Evolutionary conservation across 305 asterid genomes (phyloP), one percentile per base, ranked within the genome.

Genomic region (Plantago coronopus): DNA sequence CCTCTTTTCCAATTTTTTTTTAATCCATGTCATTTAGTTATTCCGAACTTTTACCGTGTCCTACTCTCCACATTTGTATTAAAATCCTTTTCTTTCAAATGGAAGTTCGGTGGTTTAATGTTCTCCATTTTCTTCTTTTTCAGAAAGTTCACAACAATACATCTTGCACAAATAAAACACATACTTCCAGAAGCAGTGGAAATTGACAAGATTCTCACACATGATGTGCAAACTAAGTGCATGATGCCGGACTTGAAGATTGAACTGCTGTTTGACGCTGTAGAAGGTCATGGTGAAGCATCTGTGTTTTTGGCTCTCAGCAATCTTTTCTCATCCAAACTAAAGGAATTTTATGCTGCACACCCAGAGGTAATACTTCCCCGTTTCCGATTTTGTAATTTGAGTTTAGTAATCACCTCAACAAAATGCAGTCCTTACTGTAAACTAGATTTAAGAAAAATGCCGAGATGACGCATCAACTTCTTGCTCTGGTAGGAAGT

Each of bases 121-220:
- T 69, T 47, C 62, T 53, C 34, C 61, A 20, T 68, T 71, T 47
- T 50, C 61, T 20, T 71, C 58, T 38, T 48, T 47, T 65, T 62
- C 85, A 85, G 97, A 71, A 71, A 75, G 64, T 85, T 90, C 64
- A 66, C 70, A 55, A 62, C 57, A 66, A 72, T 40, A 71, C 86
- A 87, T 76, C 88, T 90, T 62, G 91, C 94, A 54, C 95, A 87
- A 74, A 85, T 90, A 65, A 83, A 78, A 65, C 67, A 77, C 66
- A 50, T 90, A 70, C 79, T 87, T 55, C 95, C 96, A 54, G 97
- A 90, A 81, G 95, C 85, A 47, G 68, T 90, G 66, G 80, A 81
- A 77, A 75, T 87, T 25, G 87, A 87, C 42, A 90, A 82, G 86
- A 68, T 81, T 74, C 96, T 83, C 66, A 47, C 75, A 66, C 94